Evolutionary conservation across 148 eudicot genomes (phyloP).

Genomic region (Amaranthus hypochondriacus): DNA sequence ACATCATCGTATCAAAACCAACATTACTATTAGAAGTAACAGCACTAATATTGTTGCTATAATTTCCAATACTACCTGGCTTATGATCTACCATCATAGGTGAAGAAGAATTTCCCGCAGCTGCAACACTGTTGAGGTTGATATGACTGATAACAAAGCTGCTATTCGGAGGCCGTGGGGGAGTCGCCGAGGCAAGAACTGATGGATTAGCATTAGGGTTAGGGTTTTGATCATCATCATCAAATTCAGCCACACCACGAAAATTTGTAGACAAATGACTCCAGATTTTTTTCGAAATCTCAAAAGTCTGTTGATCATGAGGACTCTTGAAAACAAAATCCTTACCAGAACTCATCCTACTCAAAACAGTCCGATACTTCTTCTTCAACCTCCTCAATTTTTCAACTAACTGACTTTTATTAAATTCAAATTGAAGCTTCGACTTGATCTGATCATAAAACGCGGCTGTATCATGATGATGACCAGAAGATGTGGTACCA

Average conservation of each 20-base stretch:
- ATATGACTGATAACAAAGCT: constrained; percentile 28
- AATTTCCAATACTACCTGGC: constrained; percentile 12
- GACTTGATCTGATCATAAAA: constrained; percentile 86
- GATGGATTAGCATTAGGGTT: constrained; percentile 17
- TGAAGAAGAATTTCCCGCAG: not conserved
- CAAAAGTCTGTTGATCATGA: constrained; percentile 84
- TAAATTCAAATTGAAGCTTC: constrained; percentile 77
- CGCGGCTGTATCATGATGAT: constrained; percentile 77
- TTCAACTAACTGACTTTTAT: constrained; percentile 88
- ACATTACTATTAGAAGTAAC: not conserved
- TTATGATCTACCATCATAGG: constrained; percentile 18
- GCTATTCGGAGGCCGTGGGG: constrained; percentile 19
- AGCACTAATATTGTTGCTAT: not conserved
- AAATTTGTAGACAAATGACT: constrained; percentile 24
- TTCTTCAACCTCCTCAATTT: constrained; percentile 83
- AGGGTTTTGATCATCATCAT: constrained; percentile 55
- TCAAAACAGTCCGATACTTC: constrained; percentile 67
- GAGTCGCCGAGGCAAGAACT: constrained; percentile 3
- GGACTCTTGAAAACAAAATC: constrained; percentile 74
- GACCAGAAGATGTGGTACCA: constrained; percentile 47
- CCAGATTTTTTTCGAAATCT: constrained; percentile 82
- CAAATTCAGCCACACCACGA: constrained; percentile 29
- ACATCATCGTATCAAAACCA: constrained; percentile 32
- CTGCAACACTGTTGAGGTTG: constrained; percentile 33
- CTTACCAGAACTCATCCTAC: constrained; percentile 58